Conservation (phyloP, 768 basidiomycete genomes). For the Pulveroboletus sp. region DNA sequence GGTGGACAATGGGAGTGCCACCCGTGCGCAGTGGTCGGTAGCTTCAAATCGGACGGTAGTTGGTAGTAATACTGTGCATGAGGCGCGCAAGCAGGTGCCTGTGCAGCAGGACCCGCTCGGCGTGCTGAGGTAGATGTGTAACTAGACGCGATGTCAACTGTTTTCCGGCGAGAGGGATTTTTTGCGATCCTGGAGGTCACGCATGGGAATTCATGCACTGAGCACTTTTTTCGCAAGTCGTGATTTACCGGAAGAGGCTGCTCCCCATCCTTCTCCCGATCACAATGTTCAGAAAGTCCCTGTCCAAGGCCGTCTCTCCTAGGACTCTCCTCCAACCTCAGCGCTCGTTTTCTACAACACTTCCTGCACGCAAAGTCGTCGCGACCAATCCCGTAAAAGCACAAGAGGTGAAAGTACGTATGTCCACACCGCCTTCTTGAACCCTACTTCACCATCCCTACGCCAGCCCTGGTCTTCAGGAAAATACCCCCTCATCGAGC, state of each 20-base stretch:
- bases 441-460: conserved; percentile 3
- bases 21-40: conserved; percentile 4
- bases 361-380: conserved; percentile 55
- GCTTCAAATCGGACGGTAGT: background rate
- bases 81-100: conserved; percentile 7
- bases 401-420: conserved; percentile 71
- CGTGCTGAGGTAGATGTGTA: conserved; percentile 21
- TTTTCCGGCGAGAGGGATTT: background rate
- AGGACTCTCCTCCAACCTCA: conserved; percentile 48
- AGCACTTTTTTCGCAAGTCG: conserved; percentile 11
- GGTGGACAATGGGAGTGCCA: conserved; percentile 6
- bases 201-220: conserved; percentile 23
- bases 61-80: conserved; percentile 3
- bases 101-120: conserved; percentile 31
- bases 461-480: conserved; percentile 71
- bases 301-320: conserved; percentile 34
- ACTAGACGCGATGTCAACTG: background rate
- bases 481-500: conserved; percentile 96
- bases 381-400: conserved; percentile 75
- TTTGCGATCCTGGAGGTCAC: conserved; percentile 3
- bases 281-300: conserved; percentile 62
- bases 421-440: conserved; percentile 6
- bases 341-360: conserved; percentile 65
- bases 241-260: conserved; percentile 13
- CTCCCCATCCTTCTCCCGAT: conserved; percentile 8